Evolutionary conservation across 2,329 filamentous ascomycete species (phyloP).

Genomic region (Trichophyton equinum): DNA sequence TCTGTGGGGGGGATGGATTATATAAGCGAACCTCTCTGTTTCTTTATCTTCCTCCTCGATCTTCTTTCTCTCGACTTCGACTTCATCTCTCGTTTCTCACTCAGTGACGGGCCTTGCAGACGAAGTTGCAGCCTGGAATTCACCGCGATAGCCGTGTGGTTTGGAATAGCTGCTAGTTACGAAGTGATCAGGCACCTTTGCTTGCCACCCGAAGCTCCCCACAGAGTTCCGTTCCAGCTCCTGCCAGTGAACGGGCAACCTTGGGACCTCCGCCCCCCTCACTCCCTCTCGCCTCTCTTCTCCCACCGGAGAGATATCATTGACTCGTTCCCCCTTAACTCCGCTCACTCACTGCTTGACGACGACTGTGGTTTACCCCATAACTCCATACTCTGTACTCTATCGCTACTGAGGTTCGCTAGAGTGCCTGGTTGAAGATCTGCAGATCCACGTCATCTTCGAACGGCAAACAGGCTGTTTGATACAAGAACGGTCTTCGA

Average conservation of each 20-base stretch:
- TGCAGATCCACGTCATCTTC: conserved; percentile 3
- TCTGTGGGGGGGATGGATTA: not conserved
- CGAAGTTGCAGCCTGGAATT: not conserved
- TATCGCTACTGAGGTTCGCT: not conserved
- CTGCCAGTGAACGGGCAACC: not conserved
- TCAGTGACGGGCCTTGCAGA: not conserved
- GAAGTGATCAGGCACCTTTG: not conserved
- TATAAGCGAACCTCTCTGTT: not conserved
- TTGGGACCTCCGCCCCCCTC: not conserved
- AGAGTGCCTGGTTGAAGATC: not conserved
- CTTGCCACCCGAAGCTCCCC: not conserved
- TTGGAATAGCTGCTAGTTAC: not conserved
- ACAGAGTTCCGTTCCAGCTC: not conserved
- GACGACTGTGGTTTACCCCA: not conserved
- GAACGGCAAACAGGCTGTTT: not conserved
- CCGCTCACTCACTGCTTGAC: not conserved
- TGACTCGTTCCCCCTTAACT: not conserved
- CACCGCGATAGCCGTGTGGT: not conserved
- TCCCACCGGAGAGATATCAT: not conserved
- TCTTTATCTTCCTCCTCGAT: not conserved
- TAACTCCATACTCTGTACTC: not conserved
- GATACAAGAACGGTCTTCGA: not conserved
- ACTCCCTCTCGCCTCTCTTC: not conserved
- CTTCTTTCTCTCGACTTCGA: not conserved
- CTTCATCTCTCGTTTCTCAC: not conserved